Evolutionary conservation across 208 protist species (phyloP), one percentile per base, ranked within the genome.

Genomic region (Borovskyia barvae): DNA sequence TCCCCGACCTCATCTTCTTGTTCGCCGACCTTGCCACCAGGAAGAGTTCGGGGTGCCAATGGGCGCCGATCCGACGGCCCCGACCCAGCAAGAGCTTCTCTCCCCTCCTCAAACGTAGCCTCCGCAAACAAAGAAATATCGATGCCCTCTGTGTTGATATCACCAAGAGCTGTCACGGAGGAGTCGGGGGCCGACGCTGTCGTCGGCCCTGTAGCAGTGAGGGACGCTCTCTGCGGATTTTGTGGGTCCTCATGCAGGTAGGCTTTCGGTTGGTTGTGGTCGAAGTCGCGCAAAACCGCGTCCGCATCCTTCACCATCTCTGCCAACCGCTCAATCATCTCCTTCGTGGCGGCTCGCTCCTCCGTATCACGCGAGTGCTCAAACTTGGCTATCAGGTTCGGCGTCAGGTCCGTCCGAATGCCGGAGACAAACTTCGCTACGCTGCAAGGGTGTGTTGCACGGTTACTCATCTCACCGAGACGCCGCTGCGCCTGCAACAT

Each of bases 291-390:
- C 24, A 92, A 62, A 24, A 92, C 69, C 26, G 52, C 60, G 46
- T 89, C 78, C 8, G 81, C 85, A 45, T 92, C 85, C 29, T 54
- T 70, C 15, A 78, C 77, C 75, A 92, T 92, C 63, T 92, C 81
- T 17, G 62, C 72, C 50, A 92, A 58, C 1, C 81, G 70, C 17
- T 67, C 50, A 12, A 92, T 50, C 41, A 92, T 87, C 43, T 79
- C 73, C 32, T 72, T 72, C 37, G 73, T 77, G 32, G 69, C 72
- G 35, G 35, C 43, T 14, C 68, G 65, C 37, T 87, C 74, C 3
- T n/a, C 25, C 14, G 54, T 39, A 17, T 65, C 59, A 20, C 65
- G 43, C 24, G 75, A 56, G 39, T 51, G 32, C 20, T 80, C 52
- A 42, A 80, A 75, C 49, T 83, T 79, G 59, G 80, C 65, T 41